phyloP scores from a whole-genome alignment of 78 protist species.

The Polysphondylium violaceum region DNA sequence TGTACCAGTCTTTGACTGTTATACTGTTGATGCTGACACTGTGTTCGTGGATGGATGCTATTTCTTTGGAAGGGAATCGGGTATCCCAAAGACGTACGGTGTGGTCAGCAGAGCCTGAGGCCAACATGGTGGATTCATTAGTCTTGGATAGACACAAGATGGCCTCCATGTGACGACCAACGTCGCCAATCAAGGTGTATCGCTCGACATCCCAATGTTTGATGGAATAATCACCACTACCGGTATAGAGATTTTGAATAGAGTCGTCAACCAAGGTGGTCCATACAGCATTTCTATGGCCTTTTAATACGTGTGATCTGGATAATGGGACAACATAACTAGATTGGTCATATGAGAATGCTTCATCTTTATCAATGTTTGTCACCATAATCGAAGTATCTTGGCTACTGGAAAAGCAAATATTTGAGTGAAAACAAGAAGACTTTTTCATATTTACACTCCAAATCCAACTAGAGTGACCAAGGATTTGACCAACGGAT shows the following conservation, averaged over 20 bases:
- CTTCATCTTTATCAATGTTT: background rate
- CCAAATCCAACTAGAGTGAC: slow-evolving; percentile 57
- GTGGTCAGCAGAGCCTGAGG: slow-evolving; percentile 54
- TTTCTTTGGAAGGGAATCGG: background rate
- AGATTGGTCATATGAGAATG: background rate
- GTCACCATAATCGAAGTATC: slow-evolving; percentile 26
- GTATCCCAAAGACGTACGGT: slow-evolving; percentile 43
- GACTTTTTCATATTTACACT: slow-evolving; percentile 7
- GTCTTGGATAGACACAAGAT: slow-evolving; percentile 17
- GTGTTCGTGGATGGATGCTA: background rate
- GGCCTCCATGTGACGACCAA: slow-evolving; percentile 39
- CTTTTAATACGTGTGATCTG: background rate
- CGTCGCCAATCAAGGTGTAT: background rate
- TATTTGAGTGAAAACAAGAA: background rate
- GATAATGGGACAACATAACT: background rate
- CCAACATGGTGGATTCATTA: background rate
- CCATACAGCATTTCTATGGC: slow-evolving; percentile 53
- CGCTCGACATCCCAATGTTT: slow-evolving; percentile 31
- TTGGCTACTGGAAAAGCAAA: slow-evolving; percentile 35
- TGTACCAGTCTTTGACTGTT: background rate
- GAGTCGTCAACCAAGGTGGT: slow-evolving; percentile 3
- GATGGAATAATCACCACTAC: slow-evolving; percentile 23
- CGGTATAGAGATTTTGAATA: background rate
- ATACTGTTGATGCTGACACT: background rate
- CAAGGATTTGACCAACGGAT: background rate